Base-by-base conservation (phyloP, 1,284 basidiomycete genomes). In the Takashimella tepidaria region DNA sequence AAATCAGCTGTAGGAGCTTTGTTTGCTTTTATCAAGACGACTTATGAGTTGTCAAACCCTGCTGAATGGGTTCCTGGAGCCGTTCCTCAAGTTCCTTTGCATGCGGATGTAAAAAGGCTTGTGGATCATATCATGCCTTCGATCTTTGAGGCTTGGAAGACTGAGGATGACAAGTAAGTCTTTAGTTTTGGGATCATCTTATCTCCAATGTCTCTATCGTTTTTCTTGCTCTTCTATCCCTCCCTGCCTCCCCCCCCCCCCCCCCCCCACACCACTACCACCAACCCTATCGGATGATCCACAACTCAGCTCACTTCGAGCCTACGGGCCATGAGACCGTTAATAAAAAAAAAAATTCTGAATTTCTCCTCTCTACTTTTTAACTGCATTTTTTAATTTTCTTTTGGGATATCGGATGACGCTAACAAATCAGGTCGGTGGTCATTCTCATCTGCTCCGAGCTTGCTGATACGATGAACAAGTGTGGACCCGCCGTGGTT, bases 111-210 rank as follows among this genome's bases (percentile, higher is more conserved):
- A 58, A 85, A 84, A 69, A 85, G 92, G 65, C 82, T 98, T 45
- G 84, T 92, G 56, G 81, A 83, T 24, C 85, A 88, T 61, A 82
- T 87, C 50, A 76, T 98, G 45, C 83, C 83, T 8, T 81, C 84
- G 45, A 81, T 98, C 43, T 75, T 98, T 61, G 89, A 92, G 57
- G 86, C 92, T 81, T 97, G 91, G 79, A 86, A 89, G 72, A 85
- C 86, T 8, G 95, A 98, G 77, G 96, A 99, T 69, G 93, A 98
- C 80, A 93, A 96, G 93, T 97, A 70, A 81, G 93, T 85, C 1
- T 54, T 48, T 48, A n/a, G n/a, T n/a, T 13, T 51, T 55, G 31
- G 8, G 31, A 37, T 37, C 16, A 16, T 16, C 31, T 37, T 37
- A 8, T 37, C 31, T 37, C 31, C n/a, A 47, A 51, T 58, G 50